phyloP scores from a whole-genome alignment of 2,329 filamentous ascomycete genomes.

The Hypoxylon sp. region DNA sequence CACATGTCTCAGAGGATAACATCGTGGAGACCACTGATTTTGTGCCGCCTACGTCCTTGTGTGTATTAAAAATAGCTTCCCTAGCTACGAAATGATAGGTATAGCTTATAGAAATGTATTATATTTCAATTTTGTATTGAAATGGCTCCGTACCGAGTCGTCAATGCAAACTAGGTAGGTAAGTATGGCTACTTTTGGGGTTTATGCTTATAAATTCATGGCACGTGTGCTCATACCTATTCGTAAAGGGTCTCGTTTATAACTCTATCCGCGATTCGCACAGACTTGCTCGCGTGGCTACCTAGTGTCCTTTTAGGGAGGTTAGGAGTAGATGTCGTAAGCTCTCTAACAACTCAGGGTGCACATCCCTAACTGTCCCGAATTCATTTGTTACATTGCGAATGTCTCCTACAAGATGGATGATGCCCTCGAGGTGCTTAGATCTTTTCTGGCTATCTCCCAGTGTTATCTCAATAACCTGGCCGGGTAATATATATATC shows the following conservation, averaged over 20 bases:
- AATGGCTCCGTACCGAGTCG: background rate
- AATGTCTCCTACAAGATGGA: background rate
- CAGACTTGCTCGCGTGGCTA: conserved; percentile 15
- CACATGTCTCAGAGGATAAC: background rate
- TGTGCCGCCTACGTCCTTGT: background rate
- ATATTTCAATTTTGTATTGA: no score
- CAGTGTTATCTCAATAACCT: no score
- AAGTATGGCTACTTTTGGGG: no score
- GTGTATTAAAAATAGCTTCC: background rate
- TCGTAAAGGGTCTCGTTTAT: background rate
- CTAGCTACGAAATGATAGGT: no score
- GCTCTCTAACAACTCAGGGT: background rate
- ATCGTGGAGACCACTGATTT: background rate
- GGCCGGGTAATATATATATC: no score
- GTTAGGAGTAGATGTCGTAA: background rate
- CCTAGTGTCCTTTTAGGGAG: background rate
- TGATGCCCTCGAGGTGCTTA: background rate
- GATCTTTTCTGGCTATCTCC: no score
- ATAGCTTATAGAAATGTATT: no score
- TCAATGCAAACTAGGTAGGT: no score
- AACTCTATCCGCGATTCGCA: background rate
- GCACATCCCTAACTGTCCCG: background rate
- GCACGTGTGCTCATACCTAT: background rate
- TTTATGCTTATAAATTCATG: background rate
- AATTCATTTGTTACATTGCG: background rate